phyloP scores from a whole-genome alignment of 2,329 filamentous ascomycete genomes.

The Talaromyces atroroseus region DNA sequence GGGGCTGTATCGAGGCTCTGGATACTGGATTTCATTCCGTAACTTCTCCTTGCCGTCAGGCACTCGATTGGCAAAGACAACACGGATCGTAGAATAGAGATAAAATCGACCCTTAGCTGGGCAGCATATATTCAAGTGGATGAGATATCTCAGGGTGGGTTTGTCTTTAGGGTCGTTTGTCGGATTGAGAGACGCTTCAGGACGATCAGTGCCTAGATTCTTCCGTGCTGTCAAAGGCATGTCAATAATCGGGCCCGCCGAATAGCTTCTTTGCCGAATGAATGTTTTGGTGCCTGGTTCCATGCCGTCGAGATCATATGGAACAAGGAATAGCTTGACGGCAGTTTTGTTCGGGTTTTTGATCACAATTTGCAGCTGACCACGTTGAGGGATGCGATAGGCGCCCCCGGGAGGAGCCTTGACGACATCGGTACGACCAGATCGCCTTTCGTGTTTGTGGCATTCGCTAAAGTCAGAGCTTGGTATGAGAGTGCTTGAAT shows the following conservation, averaged over 20 bases:
- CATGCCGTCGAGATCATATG: constrained; percentile 90
- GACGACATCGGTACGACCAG: constrained; percentile 54
- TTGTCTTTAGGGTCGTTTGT: constrained; percentile 42
- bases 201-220: constrained; percentile 47
- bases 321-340: constrained; percentile 90
- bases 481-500: background rate
- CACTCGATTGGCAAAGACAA: constrained; percentile 94
- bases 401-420: constrained; percentile 76
- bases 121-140: constrained; percentile 90
- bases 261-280: constrained; percentile 89
- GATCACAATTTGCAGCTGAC: constrained; percentile 92
- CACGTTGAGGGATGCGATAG: constrained; percentile 89
- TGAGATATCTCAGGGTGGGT: constrained; percentile 78
- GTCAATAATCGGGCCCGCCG: constrained; percentile 76
- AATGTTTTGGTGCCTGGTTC: constrained; percentile 92
- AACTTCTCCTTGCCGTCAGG: constrained; percentile 93
- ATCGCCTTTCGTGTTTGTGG: constrained; percentile 51
- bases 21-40: constrained; percentile 80
- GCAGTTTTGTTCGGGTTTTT: constrained; percentile 99
- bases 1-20: constrained; percentile 77
- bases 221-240: constrained; percentile 47
- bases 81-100: constrained; percentile 83
- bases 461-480: constrained; percentile 27
- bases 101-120: constrained; percentile 78
- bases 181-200: constrained; percentile 49